These are phyloP conservation scores for Pseudogymnoascus sp. DNA, from an alignment of 2,329 filamentous ascomycete genomes.

Conservation along the genomic window DNA sequence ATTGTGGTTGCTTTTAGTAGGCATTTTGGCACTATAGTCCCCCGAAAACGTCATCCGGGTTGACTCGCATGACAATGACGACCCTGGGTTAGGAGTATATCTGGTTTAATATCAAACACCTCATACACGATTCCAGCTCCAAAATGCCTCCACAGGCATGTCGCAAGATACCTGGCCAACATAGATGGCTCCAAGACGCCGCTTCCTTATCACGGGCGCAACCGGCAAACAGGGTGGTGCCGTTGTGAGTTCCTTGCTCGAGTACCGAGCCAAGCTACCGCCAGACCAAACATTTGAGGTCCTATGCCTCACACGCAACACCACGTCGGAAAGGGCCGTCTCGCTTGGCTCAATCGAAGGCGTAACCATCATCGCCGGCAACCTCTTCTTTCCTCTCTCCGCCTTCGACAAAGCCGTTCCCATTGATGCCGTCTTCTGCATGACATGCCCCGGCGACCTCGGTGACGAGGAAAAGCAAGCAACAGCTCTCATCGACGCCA, in stretches of 20 bases:
- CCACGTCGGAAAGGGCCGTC: constrained; percentile 36
- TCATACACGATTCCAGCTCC: neutral
- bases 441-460: constrained; percentile 30
- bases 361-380: constrained; percentile 45
- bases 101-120: neutral
- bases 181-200: neutral
- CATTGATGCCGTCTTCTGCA: constrained; percentile 49
- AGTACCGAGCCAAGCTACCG: constrained; percentile 17
- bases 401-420: constrained; percentile 39
- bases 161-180: neutral
- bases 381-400: constrained; percentile 39
- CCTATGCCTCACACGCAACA: constrained; percentile 45
- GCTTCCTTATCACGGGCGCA: constrained; percentile 29
- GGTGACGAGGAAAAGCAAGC: constrained; percentile 48
- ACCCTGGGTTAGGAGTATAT: neutral
- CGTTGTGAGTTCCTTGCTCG: constrained; percentile 19
- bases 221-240: constrained; percentile 33
- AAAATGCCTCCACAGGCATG: neutral
- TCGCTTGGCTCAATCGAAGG: constrained; percentile 36
- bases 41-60: neutral
- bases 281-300: constrained; percentile 33
- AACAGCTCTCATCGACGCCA: constrained; percentile 50
- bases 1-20: no score
- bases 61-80: neutral
- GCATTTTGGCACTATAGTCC: neutral